Evolutionary conservation across 2,329 filamentous ascomycete genomes (phyloP), one percentile per base, ranked within the genome.

Genomic region (Emericellopsis cladophorae): DNA sequence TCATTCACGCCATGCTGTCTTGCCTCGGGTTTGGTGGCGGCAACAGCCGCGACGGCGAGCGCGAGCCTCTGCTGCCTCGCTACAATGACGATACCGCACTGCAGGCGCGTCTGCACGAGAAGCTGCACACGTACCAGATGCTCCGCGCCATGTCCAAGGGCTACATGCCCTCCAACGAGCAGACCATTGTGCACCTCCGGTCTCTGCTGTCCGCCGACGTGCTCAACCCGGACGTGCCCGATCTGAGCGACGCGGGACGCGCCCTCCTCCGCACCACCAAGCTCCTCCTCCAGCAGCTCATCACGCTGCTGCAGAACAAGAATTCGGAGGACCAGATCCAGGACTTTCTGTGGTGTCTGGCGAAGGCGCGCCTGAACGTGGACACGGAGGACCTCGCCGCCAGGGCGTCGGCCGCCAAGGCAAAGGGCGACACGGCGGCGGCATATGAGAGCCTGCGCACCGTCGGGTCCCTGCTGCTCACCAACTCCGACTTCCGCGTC

Each of bases 111-210:
- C 72, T 94, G 44, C 85, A 90, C 54, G 79, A 90, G 59, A 95
- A 95, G 68, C 74, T 96, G 45, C 90, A 95, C 62, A 81, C 81
- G 22, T 95, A 95, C 56, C 87, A 95, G 67, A 94, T 95, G 82
- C 57, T 88, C 23, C 76, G 84, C 40, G 90, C 90, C 41, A 59
- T 95, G 9, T 75, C 76, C 2, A 76, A 85, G 53, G 90, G 90
- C 6, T 95, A 80, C 61, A 89, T 96, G 83, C 90, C 90, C 37
- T 92, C 86, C 6, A 95, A 84, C 10, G 81, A 92, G 50, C 90
- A 96, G 58, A 56, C 74, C 49, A 82, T 92, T 51, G 67, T 81
- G 56, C 88, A 93, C 49, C 67, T 96, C 3, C 79, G 86, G 49
- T 85, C 81, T 3, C 63, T 95, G 2, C 69, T 95, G 8, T 77